Base-by-base conservation (phyloP, 306 rosid species). In the Casuarina cunninghamiana region DNA sequence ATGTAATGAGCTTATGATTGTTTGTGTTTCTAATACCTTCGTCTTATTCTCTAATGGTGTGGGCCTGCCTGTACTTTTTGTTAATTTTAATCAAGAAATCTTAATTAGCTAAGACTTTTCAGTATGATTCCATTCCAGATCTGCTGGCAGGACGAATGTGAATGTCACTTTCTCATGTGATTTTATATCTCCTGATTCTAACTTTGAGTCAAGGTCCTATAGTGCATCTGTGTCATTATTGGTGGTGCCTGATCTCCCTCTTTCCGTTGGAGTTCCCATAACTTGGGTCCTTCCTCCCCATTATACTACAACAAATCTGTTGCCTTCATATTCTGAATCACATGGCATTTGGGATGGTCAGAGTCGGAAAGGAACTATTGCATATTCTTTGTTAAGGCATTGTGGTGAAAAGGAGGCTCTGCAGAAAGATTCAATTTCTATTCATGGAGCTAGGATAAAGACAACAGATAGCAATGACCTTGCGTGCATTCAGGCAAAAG, bases 251-350 rank as follows among this genome's bases (percentile, higher is more conserved):
- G 94, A 88, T 88, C 97, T 85, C 66, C 97, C 97, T 38, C 77
- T 94, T 81, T 92, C 97, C 80, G 88, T 90, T 68, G 98, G 98
- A 84, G 82, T 86, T 80, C 97, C 98, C 35, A 80, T 89, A 67
- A 94, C 98, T 76, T 94, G 97, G 98, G 78, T 92, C 81, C 97
- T 94, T 82, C 98, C 98, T 80, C 97, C 98, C 69, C 87, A 88
- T 75, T 94, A 94, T 78, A 89, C 93, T 72, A 83, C 94, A 53
- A 82, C 82, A 49, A 84, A 85, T 76, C 80, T 87, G 72, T 86
- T 94, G 86, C 97, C 95, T 77, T 83, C 83, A 68, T 81, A 87
- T 53, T 80, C 88, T n/a, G 94, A 90, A 75, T 86, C 87, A 21
- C 78, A 80, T 86, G 80, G 90, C 70, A 88, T 83, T 51, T 39